Percentiles rank a stretch among this genome's conserved stretches.
These are phyloP conservation scores for Epithele typhae DNA, from an alignment of 768 basidiomycete genomes.

Conservation along the genomic window DNA sequence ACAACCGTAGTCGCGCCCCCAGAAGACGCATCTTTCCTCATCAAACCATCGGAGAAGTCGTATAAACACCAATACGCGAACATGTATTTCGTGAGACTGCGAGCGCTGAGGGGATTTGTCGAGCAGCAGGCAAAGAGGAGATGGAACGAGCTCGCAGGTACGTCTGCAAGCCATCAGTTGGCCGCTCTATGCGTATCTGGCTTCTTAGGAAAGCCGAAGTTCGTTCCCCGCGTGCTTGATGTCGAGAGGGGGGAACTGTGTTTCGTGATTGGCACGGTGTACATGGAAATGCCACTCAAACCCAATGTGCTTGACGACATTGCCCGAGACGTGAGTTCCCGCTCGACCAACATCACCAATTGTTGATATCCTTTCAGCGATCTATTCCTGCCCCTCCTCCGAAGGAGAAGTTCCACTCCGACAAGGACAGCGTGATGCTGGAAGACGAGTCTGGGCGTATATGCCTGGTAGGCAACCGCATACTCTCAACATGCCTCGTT, in stretches of 20 bases:
- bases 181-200: background rate
- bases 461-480: constrained; percentile 70
- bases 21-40: constrained; percentile 35
- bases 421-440: constrained; percentile 77
- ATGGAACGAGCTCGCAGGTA: constrained; percentile 48
- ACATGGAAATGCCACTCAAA: constrained; percentile 98
- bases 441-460: constrained; percentile 97
- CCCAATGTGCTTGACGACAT: constrained; percentile 97
- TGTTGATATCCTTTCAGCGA: constrained; percentile 48
- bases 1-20: constrained; percentile 27
- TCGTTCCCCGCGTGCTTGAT: constrained; percentile 82
- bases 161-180: constrained; percentile 2
- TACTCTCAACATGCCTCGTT: constrained; percentile 62
- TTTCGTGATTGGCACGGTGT: constrained; percentile 92
- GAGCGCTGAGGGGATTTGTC: constrained; percentile 43
- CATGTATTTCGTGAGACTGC: constrained; percentile 62
- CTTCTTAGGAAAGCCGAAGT: constrained; percentile 54
- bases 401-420: constrained; percentile 67
- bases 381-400: constrained; percentile 85
- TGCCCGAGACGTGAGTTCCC: constrained; percentile 74
- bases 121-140: constrained; percentile 41
- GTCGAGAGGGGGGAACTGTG: constrained; percentile 81
- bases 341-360: background rate
- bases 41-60: constrained; percentile 40
- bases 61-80: constrained; percentile 72